Evolutionary conservation across 2,329 filamentous ascomycete genomes (phyloP).

Genomic region (Penicillium sp.): DNA sequence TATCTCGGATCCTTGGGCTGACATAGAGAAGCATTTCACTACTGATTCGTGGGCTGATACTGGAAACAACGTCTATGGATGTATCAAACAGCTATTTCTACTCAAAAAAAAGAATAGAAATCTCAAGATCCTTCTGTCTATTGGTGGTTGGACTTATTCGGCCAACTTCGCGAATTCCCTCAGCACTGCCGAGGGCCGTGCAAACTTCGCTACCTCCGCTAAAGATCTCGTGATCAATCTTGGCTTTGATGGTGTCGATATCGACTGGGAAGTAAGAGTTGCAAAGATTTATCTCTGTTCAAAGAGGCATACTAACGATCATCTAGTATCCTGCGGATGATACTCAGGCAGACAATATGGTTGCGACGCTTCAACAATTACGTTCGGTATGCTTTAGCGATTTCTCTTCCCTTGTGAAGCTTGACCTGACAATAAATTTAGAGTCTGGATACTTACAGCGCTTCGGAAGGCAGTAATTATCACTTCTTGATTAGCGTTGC

Average conservation of each 20-base stretch:
- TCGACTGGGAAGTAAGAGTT: neutral
- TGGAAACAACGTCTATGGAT: conserved; percentile 76
- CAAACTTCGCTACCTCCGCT: neutral
- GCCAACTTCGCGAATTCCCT: neutral
- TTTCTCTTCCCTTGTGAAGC: neutral
- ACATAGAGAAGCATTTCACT: conserved; percentile 69
- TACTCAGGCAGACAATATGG: neutral
- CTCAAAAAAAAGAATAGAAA: conserved; percentile 1
- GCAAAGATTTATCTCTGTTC: neutral
- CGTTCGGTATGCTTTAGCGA: neutral
- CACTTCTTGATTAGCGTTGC: conserved; percentile 1
- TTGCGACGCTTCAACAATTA: neutral
- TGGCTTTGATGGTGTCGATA: neutral
- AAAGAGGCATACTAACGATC: neutral
- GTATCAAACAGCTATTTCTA: conserved; percentile 45
- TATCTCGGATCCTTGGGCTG: conserved; percentile 70
- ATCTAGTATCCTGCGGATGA: neutral
- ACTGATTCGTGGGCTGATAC: conserved; percentile 68
- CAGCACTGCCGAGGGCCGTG: neutral
- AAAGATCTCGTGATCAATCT: neutral
- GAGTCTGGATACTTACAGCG: neutral
- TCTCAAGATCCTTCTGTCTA: neutral
- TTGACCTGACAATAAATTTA: neutral
- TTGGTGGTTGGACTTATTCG: neutral
- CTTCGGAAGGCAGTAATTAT: neutral